These are phyloP conservation scores for Alternaria dauci DNA, from an alignment of 2,329 filamentous ascomycete genomes.

Conservation along the genomic window DNA sequence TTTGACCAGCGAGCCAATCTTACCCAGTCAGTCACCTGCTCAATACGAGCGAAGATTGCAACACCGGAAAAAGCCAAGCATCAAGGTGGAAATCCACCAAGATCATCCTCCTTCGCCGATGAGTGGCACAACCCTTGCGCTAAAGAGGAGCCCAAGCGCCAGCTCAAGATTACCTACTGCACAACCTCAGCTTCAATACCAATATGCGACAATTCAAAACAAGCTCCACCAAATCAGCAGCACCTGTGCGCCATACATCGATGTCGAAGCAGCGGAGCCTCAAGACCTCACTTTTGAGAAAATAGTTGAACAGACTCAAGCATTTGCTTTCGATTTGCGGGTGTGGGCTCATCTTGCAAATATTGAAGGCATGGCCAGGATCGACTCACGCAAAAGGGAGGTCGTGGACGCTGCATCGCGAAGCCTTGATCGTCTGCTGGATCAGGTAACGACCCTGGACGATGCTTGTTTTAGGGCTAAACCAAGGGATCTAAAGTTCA, in stretches of 20 bases:
- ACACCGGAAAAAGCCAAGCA: slow-evolving; percentile 25
- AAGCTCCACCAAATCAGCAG: slow-evolving; percentile 25
- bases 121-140: background rate
- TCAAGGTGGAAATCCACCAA: slow-evolving; percentile 37
- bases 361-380: slow-evolving; percentile 25
- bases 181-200: slow-evolving; percentile 29
- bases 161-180: slow-evolving; percentile 25
- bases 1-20: slow-evolving; percentile 16
- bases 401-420: slow-evolving; percentile 26
- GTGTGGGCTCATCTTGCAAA: slow-evolving; percentile 33
- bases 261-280: slow-evolving; percentile 35
- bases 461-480: slow-evolving; percentile 26
- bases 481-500: slow-evolving; percentile 34
- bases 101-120: slow-evolving; percentile 13
- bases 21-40: slow-evolving; percentile 10
- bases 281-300: slow-evolving; percentile 37
- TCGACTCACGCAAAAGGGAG: slow-evolving; percentile 23
- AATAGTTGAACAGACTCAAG: slow-evolving; percentile 31
- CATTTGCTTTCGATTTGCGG: slow-evolving; percentile 33
- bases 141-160: slow-evolving; percentile 23
- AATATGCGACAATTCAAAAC: slow-evolving; percentile 28
- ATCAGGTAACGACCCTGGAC: slow-evolving; percentile 19
- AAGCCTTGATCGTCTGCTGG: slow-evolving; percentile 27
- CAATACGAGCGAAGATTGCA: slow-evolving; percentile 10
- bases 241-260: slow-evolving; percentile 25